Evolutionary conservation across 139 green algal genomes (phyloP).

Genomic region (Picochlorum sp.): DNA sequence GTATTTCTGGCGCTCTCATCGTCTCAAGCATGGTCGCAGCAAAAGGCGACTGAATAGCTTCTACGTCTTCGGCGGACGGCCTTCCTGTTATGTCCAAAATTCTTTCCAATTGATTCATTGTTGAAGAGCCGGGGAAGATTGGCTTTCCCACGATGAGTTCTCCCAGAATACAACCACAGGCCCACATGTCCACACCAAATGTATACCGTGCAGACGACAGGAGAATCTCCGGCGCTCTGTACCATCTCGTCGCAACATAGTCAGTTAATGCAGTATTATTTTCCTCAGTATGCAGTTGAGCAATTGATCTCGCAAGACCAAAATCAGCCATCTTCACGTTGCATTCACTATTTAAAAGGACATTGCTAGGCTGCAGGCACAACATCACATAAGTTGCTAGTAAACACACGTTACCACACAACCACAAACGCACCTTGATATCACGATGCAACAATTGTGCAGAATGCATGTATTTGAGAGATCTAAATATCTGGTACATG

Average conservation of each 20-base stretch:
- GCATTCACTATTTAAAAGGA: constrained; percentile 97
- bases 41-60: constrained; percentile 80
- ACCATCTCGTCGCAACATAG: constrained; percentile 98
- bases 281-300: constrained; percentile 46
- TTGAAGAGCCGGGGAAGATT: constrained; percentile 88
- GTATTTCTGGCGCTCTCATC: constrained; percentile 47
- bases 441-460: constrained; percentile 91
- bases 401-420: constrained; percentile 26
- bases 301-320: constrained; percentile 74
- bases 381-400: constrained; percentile 22
- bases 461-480: constrained; percentile 96
- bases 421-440: constrained; percentile 64
- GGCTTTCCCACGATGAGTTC: constrained; percentile 87
- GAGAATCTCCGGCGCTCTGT: constrained; percentile 94
- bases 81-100: constrained; percentile 73
- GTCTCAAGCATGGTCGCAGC: constrained; percentile 85
- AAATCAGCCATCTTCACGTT: constrained; percentile 96
- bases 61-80: constrained; percentile 63
- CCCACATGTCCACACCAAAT: constrained; percentile 97
- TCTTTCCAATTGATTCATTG: constrained; percentile 90
- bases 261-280: constrained; percentile 81
- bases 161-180: constrained; percentile 92
- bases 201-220: constrained; percentile 91
- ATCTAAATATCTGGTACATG: constrained; percentile 98
- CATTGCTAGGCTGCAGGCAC: constrained; percentile 69